Evolutionary conservation across 768 basidiomycete species (phyloP).

Genomic region (Hygrocybe coccinea): DNA sequence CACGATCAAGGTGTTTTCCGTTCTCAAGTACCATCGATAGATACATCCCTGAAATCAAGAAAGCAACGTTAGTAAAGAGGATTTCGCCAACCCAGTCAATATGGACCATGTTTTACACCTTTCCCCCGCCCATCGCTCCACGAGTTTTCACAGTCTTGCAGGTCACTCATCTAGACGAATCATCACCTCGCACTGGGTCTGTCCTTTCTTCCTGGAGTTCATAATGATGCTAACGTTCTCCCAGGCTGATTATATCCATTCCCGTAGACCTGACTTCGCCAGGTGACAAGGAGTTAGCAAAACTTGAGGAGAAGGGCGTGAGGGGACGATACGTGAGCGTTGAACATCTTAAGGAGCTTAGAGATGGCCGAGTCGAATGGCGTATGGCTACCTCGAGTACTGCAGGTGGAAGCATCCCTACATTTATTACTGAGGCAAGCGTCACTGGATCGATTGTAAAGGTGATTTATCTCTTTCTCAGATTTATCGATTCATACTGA

Average conservation of each 20-base stretch:
- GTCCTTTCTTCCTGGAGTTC: slow-evolving; percentile 16
- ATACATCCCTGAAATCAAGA: slow-evolving; percentile 61
- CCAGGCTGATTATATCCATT: slow-evolving; percentile 54
- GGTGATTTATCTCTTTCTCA: slow-evolving; percentile 31
- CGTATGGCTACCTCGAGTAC: slow-evolving; percentile 74
- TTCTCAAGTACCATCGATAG: slow-evolving; percentile 31
- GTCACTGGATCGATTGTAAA: slow-evolving; percentile 61
- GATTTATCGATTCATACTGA: slow-evolving; percentile 1
- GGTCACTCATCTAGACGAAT: slow-evolving; percentile 48
- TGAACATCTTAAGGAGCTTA: slow-evolving; percentile 59
- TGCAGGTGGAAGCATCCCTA: slow-evolving; percentile 65
- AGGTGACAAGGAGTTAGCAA: slow-evolving; percentile 51
- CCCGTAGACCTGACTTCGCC: slow-evolving; percentile 57
- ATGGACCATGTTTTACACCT: slow-evolving; percentile 71
- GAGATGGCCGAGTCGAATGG: slow-evolving; percentile 67
- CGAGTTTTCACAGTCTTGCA: slow-evolving; percentile 75
- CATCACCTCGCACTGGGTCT: slow-evolving; percentile 56
- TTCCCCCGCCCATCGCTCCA: slow-evolving; percentile 64
- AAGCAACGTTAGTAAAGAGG: slow-evolving; percentile 56
- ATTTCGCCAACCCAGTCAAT: slow-evolving; percentile 60
- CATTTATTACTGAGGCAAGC: slow-evolving; percentile 54
- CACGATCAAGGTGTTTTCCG: not conserved
- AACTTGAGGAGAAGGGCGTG: slow-evolving; percentile 58
- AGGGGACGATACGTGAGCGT: slow-evolving; percentile 67
- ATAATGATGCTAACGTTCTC: not conserved